A percentile compares a stretch with the other conserved stretches of the same genome.
Conservation (phyloP, 2,329 filamentous ascomycete genomes). For the Teratosphaeria destructans region DNA sequence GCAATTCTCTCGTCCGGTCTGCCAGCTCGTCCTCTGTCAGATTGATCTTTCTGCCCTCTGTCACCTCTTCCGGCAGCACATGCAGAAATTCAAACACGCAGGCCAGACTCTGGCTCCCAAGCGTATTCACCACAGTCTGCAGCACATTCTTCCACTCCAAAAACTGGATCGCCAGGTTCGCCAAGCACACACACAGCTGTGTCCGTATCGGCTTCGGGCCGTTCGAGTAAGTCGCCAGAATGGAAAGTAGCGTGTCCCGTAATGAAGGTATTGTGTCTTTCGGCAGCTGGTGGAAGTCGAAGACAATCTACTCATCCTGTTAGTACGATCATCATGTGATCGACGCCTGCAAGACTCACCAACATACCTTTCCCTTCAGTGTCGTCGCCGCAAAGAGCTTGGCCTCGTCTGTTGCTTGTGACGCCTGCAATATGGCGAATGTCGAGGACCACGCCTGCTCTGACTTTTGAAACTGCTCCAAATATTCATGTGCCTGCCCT, state of each 20-base stretch:
- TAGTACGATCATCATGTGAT: background rate
- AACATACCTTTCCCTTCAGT: slow-evolving; percentile 83
- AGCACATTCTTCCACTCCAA: slow-evolving; percentile 90
- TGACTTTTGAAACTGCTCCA: slow-evolving; percentile 97
- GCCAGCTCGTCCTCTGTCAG: slow-evolving; percentile 94
- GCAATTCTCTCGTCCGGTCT: slow-evolving; percentile 73
- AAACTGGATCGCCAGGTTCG: slow-evolving; percentile 94
- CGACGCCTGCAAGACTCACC: slow-evolving; percentile 4
- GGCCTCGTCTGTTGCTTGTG: slow-evolving; percentile 65
- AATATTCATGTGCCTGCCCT: slow-evolving; percentile 78
- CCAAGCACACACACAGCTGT: slow-evolving; percentile 89
- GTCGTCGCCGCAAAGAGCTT: slow-evolving; percentile 95
- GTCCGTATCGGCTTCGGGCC: slow-evolving; percentile 71
- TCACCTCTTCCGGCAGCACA: slow-evolving; percentile 96
- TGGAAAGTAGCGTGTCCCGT: slow-evolving; percentile 70
- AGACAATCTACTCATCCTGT: slow-evolving; percentile 62
- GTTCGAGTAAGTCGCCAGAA: slow-evolving; percentile 69
- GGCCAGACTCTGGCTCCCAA: slow-evolving; percentile 69
- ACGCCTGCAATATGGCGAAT: slow-evolving; percentile 72
- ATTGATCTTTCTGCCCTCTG: slow-evolving; percentile 98
- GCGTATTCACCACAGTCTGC: slow-evolving; percentile 63
- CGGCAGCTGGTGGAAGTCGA: slow-evolving; percentile 84
- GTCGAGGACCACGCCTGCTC: slow-evolving; percentile 84
- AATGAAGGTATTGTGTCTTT: slow-evolving; percentile 63
- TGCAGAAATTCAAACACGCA: slow-evolving; percentile 93